These are phyloP conservation scores for Grosmannia clavigera DNA, from an alignment of 2,329 filamentous ascomycete species.

Conservation along the genomic window DNA sequence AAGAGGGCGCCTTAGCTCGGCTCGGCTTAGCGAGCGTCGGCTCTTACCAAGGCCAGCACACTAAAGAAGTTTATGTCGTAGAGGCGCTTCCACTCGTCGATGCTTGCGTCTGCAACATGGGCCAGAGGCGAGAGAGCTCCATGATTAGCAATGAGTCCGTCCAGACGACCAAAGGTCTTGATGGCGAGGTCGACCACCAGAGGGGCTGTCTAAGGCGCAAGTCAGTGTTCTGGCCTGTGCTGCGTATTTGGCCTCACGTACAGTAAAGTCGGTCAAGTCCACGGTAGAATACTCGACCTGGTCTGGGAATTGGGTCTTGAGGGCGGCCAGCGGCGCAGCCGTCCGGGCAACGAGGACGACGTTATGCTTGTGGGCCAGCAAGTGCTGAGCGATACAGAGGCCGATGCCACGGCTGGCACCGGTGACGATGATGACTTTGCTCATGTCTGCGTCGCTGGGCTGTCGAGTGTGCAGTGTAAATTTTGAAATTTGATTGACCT, in stretches of 20 bases:
- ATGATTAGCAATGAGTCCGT: conserved; percentile 82
- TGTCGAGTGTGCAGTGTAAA: neutral
- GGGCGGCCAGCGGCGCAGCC: conserved; percentile 30
- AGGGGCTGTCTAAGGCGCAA: conserved; percentile 33
- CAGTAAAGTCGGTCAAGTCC: conserved; percentile 33
- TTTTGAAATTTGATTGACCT: neutral
- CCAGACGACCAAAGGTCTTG: conserved; percentile 56
- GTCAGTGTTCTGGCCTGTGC: neutral
- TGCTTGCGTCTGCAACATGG: conserved; percentile 52
- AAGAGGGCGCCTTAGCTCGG: conserved; percentile 6
- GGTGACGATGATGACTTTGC: conserved; percentile 55
- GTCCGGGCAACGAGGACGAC: conserved; percentile 47
- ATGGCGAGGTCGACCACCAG: conserved; percentile 54
- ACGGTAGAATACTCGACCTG: conserved; percentile 44
- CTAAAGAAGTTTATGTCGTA: conserved; percentile 88
- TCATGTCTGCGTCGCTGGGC: conserved; percentile 4
- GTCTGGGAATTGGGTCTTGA: conserved; percentile 38
- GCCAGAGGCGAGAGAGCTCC: conserved; percentile 66
- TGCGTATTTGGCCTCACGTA: neutral
- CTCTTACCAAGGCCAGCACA: conserved; percentile 58
- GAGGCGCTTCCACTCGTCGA: conserved; percentile 59
- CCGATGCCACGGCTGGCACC: conserved; percentile 53
- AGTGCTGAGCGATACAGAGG: conserved; percentile 37
- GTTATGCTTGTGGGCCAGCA: conserved; percentile 42
- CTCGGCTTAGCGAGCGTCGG: conserved; percentile 1